Conservation (phyloP, 192 early-diverging fungal genomes). For the Umbelopsis isabellina region DNA sequence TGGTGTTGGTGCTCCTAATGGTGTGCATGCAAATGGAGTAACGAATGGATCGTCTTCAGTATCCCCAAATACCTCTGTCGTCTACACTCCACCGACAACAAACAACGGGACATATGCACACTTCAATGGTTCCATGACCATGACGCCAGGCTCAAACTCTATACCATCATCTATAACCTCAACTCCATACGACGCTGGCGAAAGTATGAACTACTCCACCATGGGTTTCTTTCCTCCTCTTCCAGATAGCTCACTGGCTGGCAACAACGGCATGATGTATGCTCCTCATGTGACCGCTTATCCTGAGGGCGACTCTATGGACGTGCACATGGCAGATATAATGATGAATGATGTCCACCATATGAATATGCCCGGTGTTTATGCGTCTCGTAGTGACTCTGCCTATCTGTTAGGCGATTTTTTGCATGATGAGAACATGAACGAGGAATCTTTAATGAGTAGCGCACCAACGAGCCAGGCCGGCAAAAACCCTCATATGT, state of each 20-base stretch:
- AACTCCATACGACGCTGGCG: constrained; percentile 2
- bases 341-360: neutral
- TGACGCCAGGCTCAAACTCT: neutral
- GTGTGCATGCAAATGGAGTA: neutral
- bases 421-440: constrained; percentile 6
- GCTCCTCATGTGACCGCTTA: neutral
- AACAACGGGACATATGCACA: neutral
- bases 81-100: neutral
- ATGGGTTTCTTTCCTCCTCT: neutral
- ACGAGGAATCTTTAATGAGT: neutral
- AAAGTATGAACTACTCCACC: neutral
- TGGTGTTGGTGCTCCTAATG: neutral
- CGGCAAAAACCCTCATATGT: neutral
- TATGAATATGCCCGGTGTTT: neutral
- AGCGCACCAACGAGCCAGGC: neutral
- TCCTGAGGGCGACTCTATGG: neutral
- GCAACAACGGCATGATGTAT: neutral
- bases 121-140: neutral
- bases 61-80: neutral
- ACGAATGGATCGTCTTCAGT: neutral
- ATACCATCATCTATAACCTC: neutral
- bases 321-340: constrained; percentile 9
- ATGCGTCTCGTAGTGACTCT: neutral
- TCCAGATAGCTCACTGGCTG: neutral
- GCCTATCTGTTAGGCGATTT: neutral